Conservation (phyloP, 179 eudicot genomes). For the Nepenthes alata region DNA sequence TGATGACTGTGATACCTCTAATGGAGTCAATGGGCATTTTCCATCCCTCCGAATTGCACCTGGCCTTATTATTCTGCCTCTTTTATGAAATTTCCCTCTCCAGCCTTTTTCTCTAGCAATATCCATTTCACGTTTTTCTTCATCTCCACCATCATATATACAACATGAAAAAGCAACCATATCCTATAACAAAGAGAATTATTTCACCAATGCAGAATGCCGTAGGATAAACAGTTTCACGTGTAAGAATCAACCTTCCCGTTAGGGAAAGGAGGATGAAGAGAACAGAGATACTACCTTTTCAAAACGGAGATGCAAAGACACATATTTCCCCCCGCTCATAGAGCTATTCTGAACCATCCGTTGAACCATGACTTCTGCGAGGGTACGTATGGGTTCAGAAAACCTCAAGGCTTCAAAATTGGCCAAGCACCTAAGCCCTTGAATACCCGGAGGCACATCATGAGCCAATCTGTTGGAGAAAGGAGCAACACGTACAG, state of each 20-base stretch:
- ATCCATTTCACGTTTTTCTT: slow-evolving; percentile 93
- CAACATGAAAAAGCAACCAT: slow-evolving; percentile 99
- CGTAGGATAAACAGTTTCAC: background rate
- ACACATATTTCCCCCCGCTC: slow-evolving; percentile 75
- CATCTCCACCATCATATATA: slow-evolving; percentile 88
- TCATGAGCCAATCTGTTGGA: slow-evolving; percentile 92
- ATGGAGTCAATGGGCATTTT: slow-evolving; percentile 92
- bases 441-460: slow-evolving; percentile 75
- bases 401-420: slow-evolving; percentile 93
- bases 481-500: slow-evolving; percentile 97
- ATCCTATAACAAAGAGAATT: slow-evolving; percentile 44
- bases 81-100: slow-evolving; percentile 87
- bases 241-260: background rate
- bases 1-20: slow-evolving; percentile 50
- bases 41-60: slow-evolving; percentile 91
- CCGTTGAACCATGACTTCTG: slow-evolving; percentile 74
- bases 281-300: slow-evolving; percentile 34
- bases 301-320: slow-evolving; percentile 98
- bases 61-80: slow-evolving; percentile 82
- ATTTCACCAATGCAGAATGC: slow-evolving; percentile 4
- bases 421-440: slow-evolving; percentile 81
- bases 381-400: slow-evolving; percentile 70
- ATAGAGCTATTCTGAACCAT: slow-evolving; percentile 64
- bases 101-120: slow-evolving; percentile 93
- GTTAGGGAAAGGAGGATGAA: background rate